Percentiles rank a stretch among this genome's conserved stretches.
phyloP scores from a whole-genome alignment of 345 rosid species.

The Eucalyptus erythrocorys region DNA sequence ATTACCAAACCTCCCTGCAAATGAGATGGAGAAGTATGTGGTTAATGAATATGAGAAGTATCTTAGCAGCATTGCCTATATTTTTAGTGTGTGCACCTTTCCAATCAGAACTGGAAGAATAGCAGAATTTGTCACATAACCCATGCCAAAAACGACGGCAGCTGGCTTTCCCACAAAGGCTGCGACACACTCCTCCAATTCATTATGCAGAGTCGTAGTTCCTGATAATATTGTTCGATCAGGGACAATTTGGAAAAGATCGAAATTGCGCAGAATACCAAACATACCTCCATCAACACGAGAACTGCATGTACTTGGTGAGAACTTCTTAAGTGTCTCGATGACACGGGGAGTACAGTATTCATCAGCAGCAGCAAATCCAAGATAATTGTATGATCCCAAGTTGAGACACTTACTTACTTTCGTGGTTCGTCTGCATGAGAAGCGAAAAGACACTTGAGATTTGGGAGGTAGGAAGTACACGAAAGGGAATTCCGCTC shows the following conservation, averaged over 20 bases:
- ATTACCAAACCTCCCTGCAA: constrained; percentile 79
- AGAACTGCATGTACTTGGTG: constrained; percentile 79
- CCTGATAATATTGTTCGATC: constrained; percentile 28
- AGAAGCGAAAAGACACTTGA: not conserved
- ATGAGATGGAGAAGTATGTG: not conserved
- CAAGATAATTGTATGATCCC: constrained; percentile 97
- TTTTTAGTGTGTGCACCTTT: constrained; percentile 28
- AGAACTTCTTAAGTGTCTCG: constrained; percentile 57
- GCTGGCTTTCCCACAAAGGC: constrained; percentile 86
- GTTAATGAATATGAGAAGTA: not conserved
- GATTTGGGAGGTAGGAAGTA: not conserved
- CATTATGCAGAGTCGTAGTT: constrained; percentile 60
- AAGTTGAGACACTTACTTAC: constrained; percentile 70
- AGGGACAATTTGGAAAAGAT: not conserved
- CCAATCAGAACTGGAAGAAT: constrained; percentile 83
- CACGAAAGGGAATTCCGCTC: not conserved
- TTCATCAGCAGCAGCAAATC: constrained; percentile 93
- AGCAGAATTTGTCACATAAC: constrained; percentile 77
- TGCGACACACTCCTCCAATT: constrained; percentile 79
- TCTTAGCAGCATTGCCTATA: not conserved
- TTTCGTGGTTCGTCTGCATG: constrained; percentile 66
- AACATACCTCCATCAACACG: constrained; percentile 83
- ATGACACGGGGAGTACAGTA: constrained; percentile 93
- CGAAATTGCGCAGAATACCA: not conserved
- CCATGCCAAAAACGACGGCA: constrained; percentile 88